A percentile compares a stretch with the other conserved stretches of the same genome.
Conservation (phyloP, 148 eudicot species). For the Rhododendron ferrugineum region DNA sequence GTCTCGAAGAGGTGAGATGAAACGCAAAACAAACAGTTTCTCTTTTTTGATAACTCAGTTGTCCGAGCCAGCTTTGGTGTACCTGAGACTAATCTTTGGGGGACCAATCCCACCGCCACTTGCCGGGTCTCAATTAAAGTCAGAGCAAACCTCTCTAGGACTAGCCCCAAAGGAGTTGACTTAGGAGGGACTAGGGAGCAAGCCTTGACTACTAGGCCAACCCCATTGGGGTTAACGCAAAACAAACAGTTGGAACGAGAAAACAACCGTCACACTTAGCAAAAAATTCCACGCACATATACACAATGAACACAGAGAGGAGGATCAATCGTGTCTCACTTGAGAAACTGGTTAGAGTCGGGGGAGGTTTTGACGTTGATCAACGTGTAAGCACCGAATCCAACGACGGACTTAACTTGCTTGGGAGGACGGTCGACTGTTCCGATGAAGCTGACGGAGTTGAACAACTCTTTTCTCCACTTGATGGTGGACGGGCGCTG, state of each 20-base stretch:
- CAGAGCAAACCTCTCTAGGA: too few species aligned
- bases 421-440: conserved; percentile 20
- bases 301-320: too few species aligned
- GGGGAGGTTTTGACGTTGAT: conserved; percentile 27
- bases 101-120: too few species aligned
- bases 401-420: background rate
- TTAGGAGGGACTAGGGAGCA: too few species aligned
- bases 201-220: too few species aligned
- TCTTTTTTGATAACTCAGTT: too few species aligned
- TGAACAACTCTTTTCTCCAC: conserved; percentile 9
- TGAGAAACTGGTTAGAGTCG: conserved; percentile 4
- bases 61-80: too few species aligned
- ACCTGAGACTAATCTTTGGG: too few species aligned
- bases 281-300: background rate
- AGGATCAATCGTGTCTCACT: conserved; percentile 15
- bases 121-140: too few species aligned
- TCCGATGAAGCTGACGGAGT: conserved; percentile 49
- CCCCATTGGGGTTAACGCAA: background rate
- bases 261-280: background rate
- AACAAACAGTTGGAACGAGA: background rate
- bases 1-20: background rate
- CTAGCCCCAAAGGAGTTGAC: too few species aligned
- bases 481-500: conserved; percentile 30
- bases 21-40: background rate
- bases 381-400: conserved; percentile 22